Evolutionary conservation across 257 asterid species (phyloP).

Genomic region (Fraxinus cuspidata): DNA sequence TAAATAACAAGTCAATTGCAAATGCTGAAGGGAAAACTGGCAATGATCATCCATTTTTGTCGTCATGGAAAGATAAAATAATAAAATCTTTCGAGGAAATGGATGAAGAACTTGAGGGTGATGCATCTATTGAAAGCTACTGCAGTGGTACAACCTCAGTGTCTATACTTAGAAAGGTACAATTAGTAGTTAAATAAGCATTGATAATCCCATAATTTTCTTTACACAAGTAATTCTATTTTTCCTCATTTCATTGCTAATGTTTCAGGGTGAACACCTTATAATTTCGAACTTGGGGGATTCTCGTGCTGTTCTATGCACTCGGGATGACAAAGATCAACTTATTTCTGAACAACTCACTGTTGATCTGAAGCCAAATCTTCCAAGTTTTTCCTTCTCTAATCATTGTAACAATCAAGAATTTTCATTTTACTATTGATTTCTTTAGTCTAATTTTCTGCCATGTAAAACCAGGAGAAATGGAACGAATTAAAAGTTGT

Average conservation of each 20-base stretch:
- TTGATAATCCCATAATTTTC: background rate
- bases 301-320: constrained; percentile 79
- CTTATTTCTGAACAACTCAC: constrained; percentile 73
- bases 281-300: constrained; percentile 77
- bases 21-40: constrained; percentile 4
- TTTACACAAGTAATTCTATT: background rate
- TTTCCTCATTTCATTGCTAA: background rate
- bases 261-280: constrained; percentile 71
- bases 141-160: constrained; percentile 90
- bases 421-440: background rate
- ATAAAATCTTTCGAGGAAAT: constrained; percentile 54
- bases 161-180: constrained; percentile 68
- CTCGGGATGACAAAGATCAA: constrained; percentile 52
- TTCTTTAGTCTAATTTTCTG: background rate
- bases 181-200: background rate
- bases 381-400: constrained; percentile 46
- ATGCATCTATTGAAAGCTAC: constrained; percentile 60
- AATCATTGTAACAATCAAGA: background rate
- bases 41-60: constrained; percentile 35
- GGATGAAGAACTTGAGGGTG: constrained; percentile 67
- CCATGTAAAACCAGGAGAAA: constrained; percentile 51
- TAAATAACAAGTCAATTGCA: constrained; percentile 21
- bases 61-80: constrained; percentile 60
- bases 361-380: constrained; percentile 80
- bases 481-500: constrained; percentile 49